Evolutionary conservation across 2,329 filamentous ascomycete species (phyloP).

Genomic region (Talaromyces sp.): DNA sequence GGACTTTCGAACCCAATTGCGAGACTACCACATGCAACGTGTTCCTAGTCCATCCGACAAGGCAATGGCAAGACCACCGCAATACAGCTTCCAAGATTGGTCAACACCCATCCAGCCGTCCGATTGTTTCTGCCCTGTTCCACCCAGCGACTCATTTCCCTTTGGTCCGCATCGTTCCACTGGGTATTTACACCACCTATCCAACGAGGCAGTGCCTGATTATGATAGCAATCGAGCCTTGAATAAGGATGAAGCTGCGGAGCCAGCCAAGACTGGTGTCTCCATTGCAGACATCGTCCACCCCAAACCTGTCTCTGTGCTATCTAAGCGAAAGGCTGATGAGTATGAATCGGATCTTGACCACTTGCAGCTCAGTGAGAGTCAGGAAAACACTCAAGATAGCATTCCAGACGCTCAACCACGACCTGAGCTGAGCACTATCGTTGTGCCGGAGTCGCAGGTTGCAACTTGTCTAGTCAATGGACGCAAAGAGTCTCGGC

Average conservation of each 20-base stretch:
- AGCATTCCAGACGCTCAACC: conserved; percentile 21
- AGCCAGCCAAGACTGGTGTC: conserved; percentile 9
- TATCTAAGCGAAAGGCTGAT: conserved; percentile 25
- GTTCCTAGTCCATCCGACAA: conserved; percentile 12
- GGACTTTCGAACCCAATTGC: neutral
- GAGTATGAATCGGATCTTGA: conserved; percentile 18
- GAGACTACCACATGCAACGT: conserved; percentile 4
- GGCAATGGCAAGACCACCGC: conserved; percentile 10
- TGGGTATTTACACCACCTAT: conserved; percentile 4
- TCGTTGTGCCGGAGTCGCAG: conserved; percentile 13
- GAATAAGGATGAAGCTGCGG: neutral
- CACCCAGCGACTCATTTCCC: conserved; percentile 6
- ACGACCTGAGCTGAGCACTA: conserved; percentile 8
- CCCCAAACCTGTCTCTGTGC: neutral
- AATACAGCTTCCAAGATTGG: neutral
- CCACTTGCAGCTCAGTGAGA: neutral
- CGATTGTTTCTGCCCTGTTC: neutral
- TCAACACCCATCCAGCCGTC: neutral
- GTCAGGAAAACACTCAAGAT: neutral
- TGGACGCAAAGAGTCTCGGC: conserved; percentile 15
- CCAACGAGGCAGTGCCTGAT: neutral
- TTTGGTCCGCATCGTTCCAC: conserved; percentile 5
- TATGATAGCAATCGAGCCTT: neutral
- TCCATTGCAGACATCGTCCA: conserved; percentile 16
- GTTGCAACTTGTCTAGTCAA: conserved; percentile 10